Conservation (phyloP, 371 early-diverging fungal genomes). For the Rhizopus microsporus region DNA sequence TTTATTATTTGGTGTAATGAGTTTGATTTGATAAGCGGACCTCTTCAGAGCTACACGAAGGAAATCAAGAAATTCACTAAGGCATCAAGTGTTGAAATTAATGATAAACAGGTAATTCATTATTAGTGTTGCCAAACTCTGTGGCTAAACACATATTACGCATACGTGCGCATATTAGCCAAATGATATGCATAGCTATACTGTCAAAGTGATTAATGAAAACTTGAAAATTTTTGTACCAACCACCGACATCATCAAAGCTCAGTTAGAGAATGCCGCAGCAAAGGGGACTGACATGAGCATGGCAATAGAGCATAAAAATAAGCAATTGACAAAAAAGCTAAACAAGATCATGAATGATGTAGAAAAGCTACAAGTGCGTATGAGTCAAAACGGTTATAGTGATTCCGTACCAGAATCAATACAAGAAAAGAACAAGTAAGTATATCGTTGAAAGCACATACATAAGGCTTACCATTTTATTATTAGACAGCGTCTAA, state of each 20-base stretch:
- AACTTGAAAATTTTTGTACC: slow-evolving; percentile 53
- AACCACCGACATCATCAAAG: slow-evolving; percentile 34
- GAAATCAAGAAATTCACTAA: slow-evolving; percentile 52
- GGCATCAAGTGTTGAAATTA: slow-evolving; percentile 36
- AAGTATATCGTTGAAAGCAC: slow-evolving; percentile 9
- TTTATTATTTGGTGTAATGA: slow-evolving; percentile 54
- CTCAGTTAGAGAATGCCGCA: slow-evolving; percentile 39
- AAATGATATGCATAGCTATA: slow-evolving; percentile 15
- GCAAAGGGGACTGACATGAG: slow-evolving; percentile 31
- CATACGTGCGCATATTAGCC: neutral
- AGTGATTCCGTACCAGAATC: slow-evolving; percentile 37
- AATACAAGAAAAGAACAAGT: slow-evolving; percentile 50
- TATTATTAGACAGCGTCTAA: slow-evolving; percentile 24
- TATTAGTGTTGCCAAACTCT: neutral
- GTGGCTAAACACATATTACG: neutral
- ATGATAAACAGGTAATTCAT: slow-evolving; percentile 25
- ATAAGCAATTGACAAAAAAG: slow-evolving; percentile 30
- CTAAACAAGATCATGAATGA: slow-evolving; percentile 36
- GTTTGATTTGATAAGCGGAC: slow-evolving; percentile 27
- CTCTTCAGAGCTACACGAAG: slow-evolving; percentile 38
- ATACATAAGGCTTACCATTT: neutral
- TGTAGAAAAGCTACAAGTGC: slow-evolving; percentile 31
- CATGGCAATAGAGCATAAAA: slow-evolving; percentile 25
- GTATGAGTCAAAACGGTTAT: slow-evolving; percentile 44
- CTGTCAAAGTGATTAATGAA: slow-evolving; percentile 36